These are phyloP conservation scores for Malassezia restricta DNA, from an alignment of 1,284 basidiomycete species.

Conservation along the genomic window DNA sequence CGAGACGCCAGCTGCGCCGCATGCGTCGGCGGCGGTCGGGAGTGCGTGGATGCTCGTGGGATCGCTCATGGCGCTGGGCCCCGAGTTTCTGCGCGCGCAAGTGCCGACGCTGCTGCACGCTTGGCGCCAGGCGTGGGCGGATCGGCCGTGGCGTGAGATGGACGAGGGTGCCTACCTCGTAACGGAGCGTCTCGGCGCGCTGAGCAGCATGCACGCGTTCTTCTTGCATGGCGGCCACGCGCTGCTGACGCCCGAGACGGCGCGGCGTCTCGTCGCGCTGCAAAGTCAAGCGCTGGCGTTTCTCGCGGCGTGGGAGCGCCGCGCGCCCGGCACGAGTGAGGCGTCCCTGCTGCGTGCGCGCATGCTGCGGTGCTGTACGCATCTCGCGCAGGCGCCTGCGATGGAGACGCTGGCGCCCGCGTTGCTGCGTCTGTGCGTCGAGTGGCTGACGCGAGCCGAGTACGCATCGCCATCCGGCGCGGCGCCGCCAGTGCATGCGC, in stretches of 20 bases:
- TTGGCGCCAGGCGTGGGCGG: constrained; percentile 92
- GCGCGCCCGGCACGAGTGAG: constrained; percentile 22
- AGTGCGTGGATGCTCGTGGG: constrained; percentile 88
- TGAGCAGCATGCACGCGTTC: constrained; percentile 79
- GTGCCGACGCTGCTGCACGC: constrained; percentile 81
- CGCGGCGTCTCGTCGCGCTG: constrained; percentile 70
- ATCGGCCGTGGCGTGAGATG: constrained; percentile 65
- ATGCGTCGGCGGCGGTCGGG: constrained; percentile 75
- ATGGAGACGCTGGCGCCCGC: constrained; percentile 66
- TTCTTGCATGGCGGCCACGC: constrained; percentile 55
- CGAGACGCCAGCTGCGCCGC: constrained; percentile 65
- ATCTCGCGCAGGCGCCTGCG: constrained; percentile 64
- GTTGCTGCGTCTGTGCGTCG: constrained; percentile 71
- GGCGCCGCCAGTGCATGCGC: constrained; percentile 70
- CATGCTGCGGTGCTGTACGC: constrained; percentile 77
- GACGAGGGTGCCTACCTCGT: constrained; percentile 79
- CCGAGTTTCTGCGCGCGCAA: constrained; percentile 81
- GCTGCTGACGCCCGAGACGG: constrained; percentile 79
- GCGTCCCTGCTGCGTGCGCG: constrained; percentile 60
- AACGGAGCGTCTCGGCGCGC: constrained; percentile 76
- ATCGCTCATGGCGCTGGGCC: constrained; percentile 80
- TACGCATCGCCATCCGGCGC: constrained; percentile 80
- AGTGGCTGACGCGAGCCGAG: constrained; percentile 73
- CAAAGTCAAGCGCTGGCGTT: constrained; percentile 83
- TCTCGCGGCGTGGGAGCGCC: constrained; percentile 54